These are phyloP conservation scores for Xylariaceae sp. DNA, from an alignment of 2,329 filamentous ascomycete genomes.

Conservation along the genomic window DNA sequence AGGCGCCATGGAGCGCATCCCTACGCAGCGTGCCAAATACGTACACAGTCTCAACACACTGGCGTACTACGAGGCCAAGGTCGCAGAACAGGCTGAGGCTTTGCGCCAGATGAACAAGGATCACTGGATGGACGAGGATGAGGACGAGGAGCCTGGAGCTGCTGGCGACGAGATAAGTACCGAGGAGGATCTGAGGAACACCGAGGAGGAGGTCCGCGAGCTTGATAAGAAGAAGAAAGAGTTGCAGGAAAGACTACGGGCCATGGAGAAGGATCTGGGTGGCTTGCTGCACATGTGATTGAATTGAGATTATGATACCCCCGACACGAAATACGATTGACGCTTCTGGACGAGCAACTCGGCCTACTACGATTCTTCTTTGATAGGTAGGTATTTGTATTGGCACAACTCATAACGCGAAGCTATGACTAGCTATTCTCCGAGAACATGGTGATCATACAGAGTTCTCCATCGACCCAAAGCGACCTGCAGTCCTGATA, in stretches of 20 bases:
- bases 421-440: no score
- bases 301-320: constrained; percentile 15
- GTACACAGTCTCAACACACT: constrained; percentile 69
- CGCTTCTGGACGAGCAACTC: constrained; percentile 1
- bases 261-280: constrained; percentile 55
- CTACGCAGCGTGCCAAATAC: constrained; percentile 66
- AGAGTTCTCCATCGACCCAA: no score
- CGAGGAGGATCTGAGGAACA: constrained; percentile 63
- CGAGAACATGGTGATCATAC: no score
- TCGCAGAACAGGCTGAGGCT: constrained; percentile 71
- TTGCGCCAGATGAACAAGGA: constrained; percentile 70
- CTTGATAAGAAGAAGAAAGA: constrained; percentile 55
- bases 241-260: constrained; percentile 47
- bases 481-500: no score
- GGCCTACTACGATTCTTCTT: not conserved
- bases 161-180: constrained; percentile 48
- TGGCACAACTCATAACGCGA: no score
- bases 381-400: no score
- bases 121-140: constrained; percentile 52
- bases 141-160: constrained; percentile 41
- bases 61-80: constrained; percentile 73
- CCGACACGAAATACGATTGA: not conserved
- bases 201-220: constrained; percentile 63
- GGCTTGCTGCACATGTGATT: constrained; percentile 50
- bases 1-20: constrained; percentile 74